A percentile compares a stretch with the other conserved stretches of the same genome.
These are phyloP conservation scores for Bromus sterilis DNA, from an alignment of 176 grass and related monocot species.

Conservation along the genomic window DNA sequence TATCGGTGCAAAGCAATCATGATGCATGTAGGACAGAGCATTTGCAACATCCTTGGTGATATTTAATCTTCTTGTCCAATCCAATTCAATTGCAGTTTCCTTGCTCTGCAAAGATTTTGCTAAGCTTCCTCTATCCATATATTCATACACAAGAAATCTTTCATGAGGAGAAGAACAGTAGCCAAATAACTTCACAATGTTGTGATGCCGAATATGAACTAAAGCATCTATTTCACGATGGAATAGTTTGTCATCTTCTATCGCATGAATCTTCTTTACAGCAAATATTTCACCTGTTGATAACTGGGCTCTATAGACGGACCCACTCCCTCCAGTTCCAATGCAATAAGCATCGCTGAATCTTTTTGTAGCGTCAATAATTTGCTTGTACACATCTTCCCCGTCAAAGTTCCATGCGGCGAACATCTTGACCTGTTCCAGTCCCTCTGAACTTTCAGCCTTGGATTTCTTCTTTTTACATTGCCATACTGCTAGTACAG, in stretches of 20 bases:
- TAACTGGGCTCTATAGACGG: neutral
- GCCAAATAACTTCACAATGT: constrained; percentile 3
- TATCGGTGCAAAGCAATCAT: neutral
- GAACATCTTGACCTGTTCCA: neutral
- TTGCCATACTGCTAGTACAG: neutral
- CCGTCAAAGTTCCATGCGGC: neutral
- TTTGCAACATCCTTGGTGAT: neutral
- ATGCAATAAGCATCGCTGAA: neutral
- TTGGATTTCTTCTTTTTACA: neutral
- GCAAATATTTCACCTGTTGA: neutral
- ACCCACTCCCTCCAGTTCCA: neutral
- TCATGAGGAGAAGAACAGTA: neutral
- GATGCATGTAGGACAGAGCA: neutral
- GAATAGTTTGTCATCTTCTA: neutral
- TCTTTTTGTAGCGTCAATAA: neutral
- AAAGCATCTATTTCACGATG: neutral
- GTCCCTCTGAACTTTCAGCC: neutral
- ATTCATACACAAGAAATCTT: neutral
- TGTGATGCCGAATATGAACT: neutral
- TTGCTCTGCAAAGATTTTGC: neutral
- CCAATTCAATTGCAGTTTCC: neutral
- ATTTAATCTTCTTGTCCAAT: constrained; percentile 3
- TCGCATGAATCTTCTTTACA: neutral
- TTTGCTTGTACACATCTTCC: neutral
- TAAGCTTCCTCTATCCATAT: neutral